Percentiles rank a stretch among this genome's conserved stretches.
Evolutionary conservation across 1,284 basidiomycete genomes (phyloP).

Genomic region (Ustilago bromivora): DNA sequence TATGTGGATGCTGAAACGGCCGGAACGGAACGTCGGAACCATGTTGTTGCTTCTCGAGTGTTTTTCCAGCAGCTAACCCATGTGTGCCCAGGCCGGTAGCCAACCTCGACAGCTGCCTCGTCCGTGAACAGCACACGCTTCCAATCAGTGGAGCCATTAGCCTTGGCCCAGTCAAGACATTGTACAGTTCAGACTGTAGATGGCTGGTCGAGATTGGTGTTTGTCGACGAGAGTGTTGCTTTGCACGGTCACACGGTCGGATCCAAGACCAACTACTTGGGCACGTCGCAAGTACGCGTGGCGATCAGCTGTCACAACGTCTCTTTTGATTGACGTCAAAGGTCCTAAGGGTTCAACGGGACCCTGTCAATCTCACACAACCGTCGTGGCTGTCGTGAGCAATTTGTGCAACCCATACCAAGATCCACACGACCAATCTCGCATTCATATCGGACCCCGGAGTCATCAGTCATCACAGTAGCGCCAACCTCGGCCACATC

Average conservation of each 20-base stretch:
- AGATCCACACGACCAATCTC: not conserved
- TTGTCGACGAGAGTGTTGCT: not conserved
- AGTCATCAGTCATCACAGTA: not conserved
- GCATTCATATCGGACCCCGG: not conserved
- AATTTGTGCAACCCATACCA: not conserved
- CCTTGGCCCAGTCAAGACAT: too few species aligned
- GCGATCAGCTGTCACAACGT: conserved; percentile 8
- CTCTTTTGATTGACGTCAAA: not conserved
- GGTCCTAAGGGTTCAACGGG: not conserved
- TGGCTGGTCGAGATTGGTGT: not conserved
- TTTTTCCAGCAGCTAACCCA: too few species aligned
- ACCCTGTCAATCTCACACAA: not conserved
- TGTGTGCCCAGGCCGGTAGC: too few species aligned
- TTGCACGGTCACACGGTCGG: not conserved
- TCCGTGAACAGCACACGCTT: too few species aligned
- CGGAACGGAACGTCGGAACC: too few species aligned
- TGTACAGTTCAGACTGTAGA: too few species aligned
- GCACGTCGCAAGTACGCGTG: conserved; percentile 6
- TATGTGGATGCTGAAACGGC: too few species aligned
- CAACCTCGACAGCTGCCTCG: too few species aligned
- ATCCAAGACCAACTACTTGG: conserved; percentile 3
- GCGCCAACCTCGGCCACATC: too few species aligned
- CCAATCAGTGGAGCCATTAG: too few species aligned
- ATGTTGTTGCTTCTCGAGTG: too few species aligned
- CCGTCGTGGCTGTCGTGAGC: not conserved